Evolutionary conservation across 2,329 filamentous ascomycete species (phyloP).

Genomic region (Xylariaceae sp.): DNA sequence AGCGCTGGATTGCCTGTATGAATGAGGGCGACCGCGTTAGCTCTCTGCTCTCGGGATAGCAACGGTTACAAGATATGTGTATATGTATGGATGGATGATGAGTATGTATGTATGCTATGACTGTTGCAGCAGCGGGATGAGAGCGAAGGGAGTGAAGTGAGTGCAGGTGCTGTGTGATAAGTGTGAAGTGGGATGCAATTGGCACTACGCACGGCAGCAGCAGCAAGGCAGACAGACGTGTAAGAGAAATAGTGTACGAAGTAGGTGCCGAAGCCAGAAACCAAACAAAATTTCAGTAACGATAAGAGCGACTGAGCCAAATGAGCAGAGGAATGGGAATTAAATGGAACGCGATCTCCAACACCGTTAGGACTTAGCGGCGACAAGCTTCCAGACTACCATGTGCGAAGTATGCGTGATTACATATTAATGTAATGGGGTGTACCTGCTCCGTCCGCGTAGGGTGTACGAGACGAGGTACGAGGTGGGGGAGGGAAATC

Average conservation of each 20-base stretch:
- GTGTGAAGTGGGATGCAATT: slow-evolving; percentile 16
- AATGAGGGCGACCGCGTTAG: slow-evolving; percentile 19
- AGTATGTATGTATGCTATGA: not conserved
- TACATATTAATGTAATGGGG: slow-evolving; percentile 30
- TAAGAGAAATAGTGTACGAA: slow-evolving; percentile 16
- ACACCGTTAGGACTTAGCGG: slow-evolving; percentile 25
- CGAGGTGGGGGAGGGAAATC: slow-evolving; percentile 20
- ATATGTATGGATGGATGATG: not conserved
- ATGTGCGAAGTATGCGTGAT: slow-evolving; percentile 30
- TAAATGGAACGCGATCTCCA: slow-evolving; percentile 28
- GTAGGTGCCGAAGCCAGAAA: slow-evolving; percentile 16
- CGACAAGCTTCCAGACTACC: slow-evolving; percentile 28
- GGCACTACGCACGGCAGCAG: not conserved
- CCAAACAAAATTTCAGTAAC: slow-evolving; percentile 23
- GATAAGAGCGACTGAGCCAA: slow-evolving; percentile 21
- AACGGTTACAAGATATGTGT: too few relatives aligned
- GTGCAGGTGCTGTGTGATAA: slow-evolving; percentile 2
- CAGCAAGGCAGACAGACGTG: not conserved
- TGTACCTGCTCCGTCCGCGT: not conserved
- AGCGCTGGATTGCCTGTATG: slow-evolving; percentile 22
- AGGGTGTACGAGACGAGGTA: slow-evolving; percentile 17
- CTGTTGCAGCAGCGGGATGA: not conserved
- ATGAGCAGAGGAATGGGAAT: slow-evolving; percentile 25
- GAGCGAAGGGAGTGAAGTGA: not conserved
- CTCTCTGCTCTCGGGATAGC: not conserved